Base-by-base conservation (phyloP, 208 protist species). In the Leishmania gerbilli region DNA sequence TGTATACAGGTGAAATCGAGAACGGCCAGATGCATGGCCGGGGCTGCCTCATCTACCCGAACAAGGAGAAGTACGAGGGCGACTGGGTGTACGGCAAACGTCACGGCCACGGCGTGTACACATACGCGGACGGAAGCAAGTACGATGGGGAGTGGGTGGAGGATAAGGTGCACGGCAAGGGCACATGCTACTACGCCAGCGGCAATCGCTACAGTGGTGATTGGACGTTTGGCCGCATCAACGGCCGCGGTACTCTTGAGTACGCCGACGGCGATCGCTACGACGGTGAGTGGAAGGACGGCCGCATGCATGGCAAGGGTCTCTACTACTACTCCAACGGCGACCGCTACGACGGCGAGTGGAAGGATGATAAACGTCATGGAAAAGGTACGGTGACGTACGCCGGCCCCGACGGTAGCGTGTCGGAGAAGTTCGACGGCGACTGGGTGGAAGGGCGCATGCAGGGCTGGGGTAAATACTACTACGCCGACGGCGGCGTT, bases 1-100 rank as follows among this genome's bases (percentile, higher is more conserved):
- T 99, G 84, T 99, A 99, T 92, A 96, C 95, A 55, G 98, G 98
- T 68, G 95, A 98, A 75, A 99, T 99, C 85, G 97, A 99, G 80
- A 97, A 98, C 79, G 97, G 97, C 80, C 94, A 97, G 89, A 99
- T 99, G 97, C 97, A 99, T 87, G 98, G 98, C 85, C 95, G 92
- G 42, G 98, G 98, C 37, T 95, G 90, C 65, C 93, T 99, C 53
- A 86, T 98, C 60, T 99, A 99, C 82, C 93, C 97, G 3, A 99
- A 99, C 88, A 96, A 96, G 74, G 95, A 98, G 78, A 98, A 92
- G 81, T 97, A 96, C 79, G 93, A 99, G 80, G 98, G 98, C 45
- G 97, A 99, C 81, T 99, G 95, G 92, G 94, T 98, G 34, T 97
- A 96, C 83, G 97, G 97, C 80, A 99, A 99, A 77, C 91, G 96